Evolutionary conservation across 2,329 filamentous ascomycete genomes (phyloP).

Genomic region (Clathrospora elynae): DNA sequence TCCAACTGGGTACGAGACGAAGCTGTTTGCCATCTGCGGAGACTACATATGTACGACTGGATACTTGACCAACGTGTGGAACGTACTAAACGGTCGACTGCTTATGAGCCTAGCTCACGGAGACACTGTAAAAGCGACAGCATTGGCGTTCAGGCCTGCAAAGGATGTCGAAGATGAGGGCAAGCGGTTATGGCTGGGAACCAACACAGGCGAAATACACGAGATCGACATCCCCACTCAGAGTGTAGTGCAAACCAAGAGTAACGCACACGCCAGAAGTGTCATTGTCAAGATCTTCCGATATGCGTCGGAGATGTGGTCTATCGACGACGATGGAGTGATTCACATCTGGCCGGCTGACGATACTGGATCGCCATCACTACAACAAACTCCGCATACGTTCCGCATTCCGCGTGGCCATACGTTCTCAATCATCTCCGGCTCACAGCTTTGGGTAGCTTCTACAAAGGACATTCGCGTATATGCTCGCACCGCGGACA

Average conservation of each 20-base stretch:
- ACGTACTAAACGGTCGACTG: slow-evolving; percentile 77
- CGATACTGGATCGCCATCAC: slow-evolving; percentile 72
- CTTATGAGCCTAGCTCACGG: slow-evolving; percentile 81
- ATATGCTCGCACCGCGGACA: slow-evolving; percentile 73
- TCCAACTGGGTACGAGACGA: slow-evolving; percentile 81
- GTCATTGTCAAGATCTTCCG: slow-evolving; percentile 86
- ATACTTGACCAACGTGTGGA: slow-evolving; percentile 87
- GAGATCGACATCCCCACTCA: slow-evolving; percentile 83
- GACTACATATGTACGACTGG: slow-evolving; percentile 86
- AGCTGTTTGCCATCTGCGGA: slow-evolving; percentile 85
- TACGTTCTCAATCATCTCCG: slow-evolving; percentile 86
- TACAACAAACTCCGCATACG: slow-evolving; percentile 74
- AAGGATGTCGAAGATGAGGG: slow-evolving; percentile 80
- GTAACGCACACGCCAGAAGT: slow-evolving; percentile 73
- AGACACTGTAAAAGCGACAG: slow-evolving; percentile 81
- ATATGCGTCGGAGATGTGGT: slow-evolving; percentile 90
- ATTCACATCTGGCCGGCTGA: slow-evolving; percentile 87
- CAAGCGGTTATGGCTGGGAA: slow-evolving; percentile 84
- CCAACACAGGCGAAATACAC: slow-evolving; percentile 82
- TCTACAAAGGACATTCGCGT: slow-evolving; percentile 85
- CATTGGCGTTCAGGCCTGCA: slow-evolving; percentile 84
- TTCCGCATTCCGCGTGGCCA: slow-evolving; percentile 81
- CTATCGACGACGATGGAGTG: slow-evolving; percentile 85
- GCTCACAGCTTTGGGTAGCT: slow-evolving; percentile 84
- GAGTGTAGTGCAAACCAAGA: slow-evolving; percentile 69